Evolutionary conservation across 257 asterid genomes (phyloP).

Genomic region (Gardenia jasminoides): DNA sequence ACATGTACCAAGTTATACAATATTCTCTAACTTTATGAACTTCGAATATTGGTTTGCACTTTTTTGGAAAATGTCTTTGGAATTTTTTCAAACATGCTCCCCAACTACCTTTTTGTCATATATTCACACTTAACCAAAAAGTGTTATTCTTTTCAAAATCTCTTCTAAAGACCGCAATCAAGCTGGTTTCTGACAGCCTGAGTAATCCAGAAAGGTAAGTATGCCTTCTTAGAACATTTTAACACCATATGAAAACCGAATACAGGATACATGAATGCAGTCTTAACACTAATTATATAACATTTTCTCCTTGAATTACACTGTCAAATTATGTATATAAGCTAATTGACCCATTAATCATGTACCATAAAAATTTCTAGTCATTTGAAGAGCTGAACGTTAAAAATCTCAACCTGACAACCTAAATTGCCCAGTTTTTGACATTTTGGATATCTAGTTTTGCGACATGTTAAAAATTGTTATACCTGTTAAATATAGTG

Average conservation of each 20-base stretch:
- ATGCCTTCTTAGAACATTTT: background rate
- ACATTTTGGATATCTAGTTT: background rate
- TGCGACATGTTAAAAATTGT: background rate
- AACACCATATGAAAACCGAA: too few species aligned
- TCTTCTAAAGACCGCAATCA: background rate
- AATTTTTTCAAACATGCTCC: background rate
- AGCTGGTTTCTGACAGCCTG: background rate
- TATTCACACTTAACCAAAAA: too few species aligned
- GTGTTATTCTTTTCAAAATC: background rate
- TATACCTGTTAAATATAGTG: background rate
- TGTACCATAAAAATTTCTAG: background rate
- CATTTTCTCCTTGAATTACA: background rate
- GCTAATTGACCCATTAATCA: background rate
- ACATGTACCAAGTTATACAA: background rate
- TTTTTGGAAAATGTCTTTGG: background rate
- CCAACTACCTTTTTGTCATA: background rate
- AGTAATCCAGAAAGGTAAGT: background rate
- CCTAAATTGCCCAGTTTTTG: background rate
- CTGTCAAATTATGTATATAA: background rate
- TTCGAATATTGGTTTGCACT: too few species aligned
- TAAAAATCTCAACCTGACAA: background rate
- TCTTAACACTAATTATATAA: too few species aligned
- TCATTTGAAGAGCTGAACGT: background rate
- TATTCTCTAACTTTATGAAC: too few species aligned
- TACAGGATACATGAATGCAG: too few species aligned